Percentiles rank a stretch among this genome's conserved stretches.
Conservation (phyloP, 2,329 filamentous ascomycete genomes). For the Neopestalotiopsis sp. region DNA sequence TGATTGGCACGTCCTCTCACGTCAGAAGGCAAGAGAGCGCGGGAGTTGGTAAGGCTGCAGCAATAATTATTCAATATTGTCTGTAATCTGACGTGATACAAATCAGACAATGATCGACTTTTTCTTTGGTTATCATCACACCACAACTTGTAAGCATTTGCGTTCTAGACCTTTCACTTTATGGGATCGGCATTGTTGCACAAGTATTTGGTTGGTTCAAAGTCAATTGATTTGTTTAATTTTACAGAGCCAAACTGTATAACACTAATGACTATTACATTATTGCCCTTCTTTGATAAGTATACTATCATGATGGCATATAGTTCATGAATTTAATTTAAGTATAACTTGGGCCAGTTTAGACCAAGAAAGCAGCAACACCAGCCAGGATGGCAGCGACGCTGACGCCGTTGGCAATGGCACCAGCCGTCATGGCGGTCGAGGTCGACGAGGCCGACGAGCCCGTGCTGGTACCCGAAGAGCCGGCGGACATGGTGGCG, state of each 20-base stretch:
- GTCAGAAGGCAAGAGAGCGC: neutral
- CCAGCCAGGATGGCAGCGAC: constrained; percentile 34
- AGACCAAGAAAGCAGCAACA: constrained; percentile 36
- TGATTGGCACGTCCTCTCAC: neutral
- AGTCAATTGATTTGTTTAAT: too few species aligned
- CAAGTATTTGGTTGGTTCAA: neutral
- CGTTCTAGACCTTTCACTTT: neutral
- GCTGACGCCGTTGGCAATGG: constrained; percentile 31
- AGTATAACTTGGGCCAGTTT: constrained; percentile 15
- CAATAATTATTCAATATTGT: neutral
- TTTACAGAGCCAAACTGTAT: too few species aligned
- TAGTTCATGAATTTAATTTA: neutral
- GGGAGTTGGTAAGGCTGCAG: neutral
- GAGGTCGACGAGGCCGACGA: constrained; percentile 21
- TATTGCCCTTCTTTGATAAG: too few species aligned
- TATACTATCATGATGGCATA: too few species aligned
- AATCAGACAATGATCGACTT: neutral
- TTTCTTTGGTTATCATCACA: neutral
- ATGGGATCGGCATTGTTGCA: neutral
- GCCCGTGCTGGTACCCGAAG: constrained; percentile 1
- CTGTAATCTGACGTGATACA: neutral
- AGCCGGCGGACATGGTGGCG: neutral
- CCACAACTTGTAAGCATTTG: neutral
- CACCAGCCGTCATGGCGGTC: constrained; percentile 30
- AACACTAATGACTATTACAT: too few species aligned